A percentile compares a stretch with the other conserved stretches of the same genome.
phyloP scores from a whole-genome alignment of 345 rosid species.

The Litchi chinensis region DNA sequence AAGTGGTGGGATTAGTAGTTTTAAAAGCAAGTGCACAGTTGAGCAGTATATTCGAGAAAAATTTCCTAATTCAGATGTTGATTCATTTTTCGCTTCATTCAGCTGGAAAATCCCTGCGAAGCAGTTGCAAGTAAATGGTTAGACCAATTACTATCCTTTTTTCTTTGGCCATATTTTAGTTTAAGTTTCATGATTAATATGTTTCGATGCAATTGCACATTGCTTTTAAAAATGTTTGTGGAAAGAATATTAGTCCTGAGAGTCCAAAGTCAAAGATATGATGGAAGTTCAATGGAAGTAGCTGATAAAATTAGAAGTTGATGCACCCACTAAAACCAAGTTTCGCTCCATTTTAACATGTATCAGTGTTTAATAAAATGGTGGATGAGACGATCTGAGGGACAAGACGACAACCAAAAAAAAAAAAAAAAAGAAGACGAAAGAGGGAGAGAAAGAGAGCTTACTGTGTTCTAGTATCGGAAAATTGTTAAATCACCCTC shows the following conservation, averaged over 20 bases:
- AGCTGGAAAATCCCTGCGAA: slow-evolving; percentile 63
- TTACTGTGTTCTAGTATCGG: too few species aligned
- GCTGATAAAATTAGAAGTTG: too few species aligned
- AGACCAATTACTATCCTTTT: slow-evolving; percentile 30
- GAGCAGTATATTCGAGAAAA: slow-evolving; percentile 39
- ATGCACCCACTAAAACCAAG: background rate
- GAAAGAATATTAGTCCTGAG: slow-evolving; percentile 1
- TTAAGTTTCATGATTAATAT: slow-evolving; percentile 11
- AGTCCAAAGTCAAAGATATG: background rate
- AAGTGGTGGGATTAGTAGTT: slow-evolving; percentile 17
- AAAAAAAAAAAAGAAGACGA: too few species aligned
- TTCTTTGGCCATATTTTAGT: background rate
- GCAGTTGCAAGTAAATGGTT: slow-evolving; percentile 39
- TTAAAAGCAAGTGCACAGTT: slow-evolving; percentile 55
- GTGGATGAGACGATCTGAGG: background rate
- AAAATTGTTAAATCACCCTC: too few species aligned
- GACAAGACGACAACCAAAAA: background rate
- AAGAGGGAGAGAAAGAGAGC: background rate
- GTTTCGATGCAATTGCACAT: background rate
- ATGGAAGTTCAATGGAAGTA: background rate
- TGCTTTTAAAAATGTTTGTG: background rate
- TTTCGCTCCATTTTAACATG: background rate
- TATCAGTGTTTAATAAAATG: background rate
- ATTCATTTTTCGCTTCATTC: slow-evolving; percentile 70
- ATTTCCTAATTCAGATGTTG: slow-evolving; percentile 58